Evolutionary conservation across 768 basidiomycete species (phyloP), one percentile per base, ranked within the genome.

Genomic region (Panaeolus papilionaceus): DNA sequence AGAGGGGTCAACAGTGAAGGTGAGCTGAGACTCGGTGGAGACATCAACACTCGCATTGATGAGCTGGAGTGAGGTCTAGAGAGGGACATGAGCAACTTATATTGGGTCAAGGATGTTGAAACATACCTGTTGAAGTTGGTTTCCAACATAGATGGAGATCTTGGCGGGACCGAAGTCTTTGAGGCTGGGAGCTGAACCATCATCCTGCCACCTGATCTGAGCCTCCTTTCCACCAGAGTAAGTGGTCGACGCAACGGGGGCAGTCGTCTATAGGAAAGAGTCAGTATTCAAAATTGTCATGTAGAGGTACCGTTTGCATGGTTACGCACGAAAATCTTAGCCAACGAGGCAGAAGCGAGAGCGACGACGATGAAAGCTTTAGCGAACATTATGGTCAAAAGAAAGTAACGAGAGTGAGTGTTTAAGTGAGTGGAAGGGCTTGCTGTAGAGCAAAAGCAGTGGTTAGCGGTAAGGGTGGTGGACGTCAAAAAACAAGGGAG

Each of bases 91-190:
- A 9, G 66, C n/a, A 0, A 9, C n/a, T 61, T 18, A 7, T 64
- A 49, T 8, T 20, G 0, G 38, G 26, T 10, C 20, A 33, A 45
- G 7, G 28, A 64, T 9, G 3, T 26, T 51, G 42, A 33, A 37
- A 68, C 78, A 18, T 54, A 91, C 92, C 86, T 93, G 92, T 71
- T 87, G 80, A 11, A 74, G 76, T 38, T 83, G 78, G 74, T 86
- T 92, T 49, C 92, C 92, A 64, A 78, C 84, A 70, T 87, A 93
- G 77, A 94, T 84, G 40, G 83, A 85, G 45, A 92, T 79, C 51
- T 75, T 79, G 10, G 84, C 76, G 38, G 73, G 69, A 5, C 92
- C 90, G 42, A 89, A 90, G 4, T 80, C 66, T 12, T 76, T 64
- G 58, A 93, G 82, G 26, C 78, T 62, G 4, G 92, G 91, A 1